A percentile compares a stretch with the other conserved stretches of the same genome.
These are phyloP conservation scores for Crucihimalaya himalaica DNA, from an alignment of 345 rosid genomes.

Conservation along the genomic window DNA sequence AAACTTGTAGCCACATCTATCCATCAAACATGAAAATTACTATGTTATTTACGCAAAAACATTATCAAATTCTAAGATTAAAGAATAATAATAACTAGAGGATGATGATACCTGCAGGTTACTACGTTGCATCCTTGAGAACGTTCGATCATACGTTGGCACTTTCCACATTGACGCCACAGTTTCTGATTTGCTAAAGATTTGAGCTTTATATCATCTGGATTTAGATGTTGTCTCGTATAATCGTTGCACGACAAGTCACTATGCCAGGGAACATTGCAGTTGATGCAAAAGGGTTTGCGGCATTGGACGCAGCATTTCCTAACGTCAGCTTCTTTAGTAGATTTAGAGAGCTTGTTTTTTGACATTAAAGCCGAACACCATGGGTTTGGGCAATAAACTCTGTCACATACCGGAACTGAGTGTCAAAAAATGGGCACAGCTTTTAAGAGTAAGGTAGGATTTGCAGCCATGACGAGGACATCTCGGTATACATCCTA, in stretches of 20 bases:
- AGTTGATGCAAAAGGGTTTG: conserved; percentile 52
- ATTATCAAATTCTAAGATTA: too few relatives aligned
- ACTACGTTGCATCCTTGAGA: background rate
- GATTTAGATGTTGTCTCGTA: conserved; percentile 37
- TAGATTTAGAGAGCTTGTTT: conserved; percentile 22
- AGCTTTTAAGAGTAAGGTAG: too few relatives aligned
- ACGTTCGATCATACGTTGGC: background rate
- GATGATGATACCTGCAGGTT: background rate
- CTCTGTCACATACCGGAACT: too few relatives aligned
- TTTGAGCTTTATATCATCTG: background rate
- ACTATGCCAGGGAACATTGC: conserved; percentile 72
- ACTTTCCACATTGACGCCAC: background rate
- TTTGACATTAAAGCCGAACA: too few relatives aligned
- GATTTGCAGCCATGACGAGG: too few relatives aligned
- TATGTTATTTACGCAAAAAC: too few relatives aligned
- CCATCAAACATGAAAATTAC: too few relatives aligned
- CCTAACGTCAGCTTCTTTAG: conserved; percentile 38
- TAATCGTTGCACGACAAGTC: conserved; percentile 48
- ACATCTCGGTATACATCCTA: too few relatives aligned
- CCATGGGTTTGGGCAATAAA: too few relatives aligned
- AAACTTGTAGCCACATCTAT: too few relatives aligned
- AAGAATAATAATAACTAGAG: too few relatives aligned
- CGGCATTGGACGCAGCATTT: conserved; percentile 52
- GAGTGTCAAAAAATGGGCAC: too few relatives aligned
- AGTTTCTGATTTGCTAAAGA: background rate